These are phyloP conservation scores for Metschnikowia baotianmanensis DNA, from an alignment of 805 yeast genomes.

Conservation along the genomic window DNA sequence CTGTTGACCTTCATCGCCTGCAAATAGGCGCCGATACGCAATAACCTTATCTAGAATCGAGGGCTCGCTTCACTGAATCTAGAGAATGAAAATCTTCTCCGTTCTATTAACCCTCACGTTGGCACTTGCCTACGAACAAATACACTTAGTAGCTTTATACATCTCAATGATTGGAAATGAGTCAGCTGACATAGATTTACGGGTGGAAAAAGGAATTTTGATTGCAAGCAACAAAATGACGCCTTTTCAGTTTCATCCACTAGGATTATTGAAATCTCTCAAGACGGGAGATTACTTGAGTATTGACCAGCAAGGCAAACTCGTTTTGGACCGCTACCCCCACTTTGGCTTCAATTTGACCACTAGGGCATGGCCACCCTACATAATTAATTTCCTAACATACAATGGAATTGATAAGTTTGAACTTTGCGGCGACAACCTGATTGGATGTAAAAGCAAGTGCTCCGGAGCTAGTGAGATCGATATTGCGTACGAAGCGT, in stretches of 20 bases:
- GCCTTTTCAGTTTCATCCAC: background rate
- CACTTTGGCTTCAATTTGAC: constrained; percentile 4
- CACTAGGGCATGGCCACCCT: background rate
- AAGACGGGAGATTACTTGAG: constrained; percentile 1
- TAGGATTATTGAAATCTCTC: constrained; percentile 1
- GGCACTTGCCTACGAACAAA: background rate
- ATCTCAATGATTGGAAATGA: constrained; percentile 1
- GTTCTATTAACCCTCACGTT: background rate
- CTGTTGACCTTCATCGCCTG: too few species aligned
- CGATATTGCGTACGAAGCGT: constrained; percentile 1
- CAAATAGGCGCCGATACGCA: too few species aligned
- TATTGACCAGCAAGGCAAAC: constrained; percentile 1
- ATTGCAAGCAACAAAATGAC: constrained; percentile 3
- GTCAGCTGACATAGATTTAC: constrained; percentile 5
- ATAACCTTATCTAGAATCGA: too few species aligned
- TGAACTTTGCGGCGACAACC: constrained; percentile 6
- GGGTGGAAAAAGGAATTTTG: background rate
- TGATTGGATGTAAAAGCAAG: constrained; percentile 7
- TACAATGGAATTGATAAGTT: constrained; percentile 4
- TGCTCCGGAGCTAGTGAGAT: constrained; percentile 4
- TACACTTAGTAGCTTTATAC: background rate
- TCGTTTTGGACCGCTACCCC: background rate
- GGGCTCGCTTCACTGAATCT: too few species aligned
- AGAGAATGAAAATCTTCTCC: background rate
- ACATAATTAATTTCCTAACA: background rate